Conservation (phyloP, 371 early-diverging fungal species). For the Haplosporangium sp. region DNA sequence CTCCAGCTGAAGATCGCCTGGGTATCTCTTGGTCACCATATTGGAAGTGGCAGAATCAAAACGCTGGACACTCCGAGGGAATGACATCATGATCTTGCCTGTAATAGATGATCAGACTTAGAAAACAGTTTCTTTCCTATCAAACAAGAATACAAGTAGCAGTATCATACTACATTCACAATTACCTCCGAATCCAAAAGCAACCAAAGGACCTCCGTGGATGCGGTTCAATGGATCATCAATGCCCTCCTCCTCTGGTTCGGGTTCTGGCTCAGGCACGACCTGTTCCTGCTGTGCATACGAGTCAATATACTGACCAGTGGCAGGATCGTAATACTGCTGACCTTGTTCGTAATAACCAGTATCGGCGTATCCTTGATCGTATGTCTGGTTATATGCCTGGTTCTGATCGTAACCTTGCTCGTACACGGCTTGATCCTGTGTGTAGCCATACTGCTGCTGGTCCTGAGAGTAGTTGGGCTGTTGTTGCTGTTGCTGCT, state of each 20-base stretch:
- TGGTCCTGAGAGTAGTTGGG: constrained; percentile 9
- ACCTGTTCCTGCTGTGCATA: constrained; percentile 28
- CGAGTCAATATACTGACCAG: constrained; percentile 32
- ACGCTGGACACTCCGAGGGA: constrained; percentile 79
- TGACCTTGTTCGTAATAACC: constrained; percentile 29
- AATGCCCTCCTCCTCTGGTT: constrained; percentile 50
- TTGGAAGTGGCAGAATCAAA: constrained; percentile 57
- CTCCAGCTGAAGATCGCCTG: constrained; percentile 67
- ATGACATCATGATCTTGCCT: constrained; percentile 74
- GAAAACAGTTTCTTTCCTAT: neutral
- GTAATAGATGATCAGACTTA: neutral
- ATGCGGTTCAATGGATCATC: constrained; percentile 75
- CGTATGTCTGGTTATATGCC: constrained; percentile 15
- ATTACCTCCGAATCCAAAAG: constrained; percentile 89
- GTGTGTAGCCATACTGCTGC: constrained; percentile 9
- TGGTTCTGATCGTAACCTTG: constrained; percentile 7
- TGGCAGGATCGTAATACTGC: constrained; percentile 30
- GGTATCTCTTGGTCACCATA: constrained; percentile 66
- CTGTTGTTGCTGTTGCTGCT: constrained; percentile 14
- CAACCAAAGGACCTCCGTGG: constrained; percentile 78
- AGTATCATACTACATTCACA: neutral
- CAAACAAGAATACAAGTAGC: neutral
- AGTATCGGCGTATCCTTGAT: constrained; percentile 20
- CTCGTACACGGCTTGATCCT: constrained; percentile 3
- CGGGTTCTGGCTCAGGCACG: constrained; percentile 47